phyloP scores from a whole-genome alignment of 805 yeast species.

The Hyphopichia homilentoma region DNA sequence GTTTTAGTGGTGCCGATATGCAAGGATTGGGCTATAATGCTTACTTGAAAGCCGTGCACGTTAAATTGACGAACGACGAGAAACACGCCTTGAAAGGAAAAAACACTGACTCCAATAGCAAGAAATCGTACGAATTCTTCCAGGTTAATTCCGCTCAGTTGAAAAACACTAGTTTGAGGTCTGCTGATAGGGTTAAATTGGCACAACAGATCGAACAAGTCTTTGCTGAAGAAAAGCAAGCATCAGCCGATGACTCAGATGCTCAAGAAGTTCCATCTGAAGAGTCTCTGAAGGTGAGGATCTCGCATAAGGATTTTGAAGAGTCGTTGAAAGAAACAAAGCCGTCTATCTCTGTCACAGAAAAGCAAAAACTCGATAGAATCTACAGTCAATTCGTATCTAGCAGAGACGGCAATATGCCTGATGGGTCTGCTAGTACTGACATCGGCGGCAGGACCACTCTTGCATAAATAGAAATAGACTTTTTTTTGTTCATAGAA shows the following conservation, averaged over 20 bases:
- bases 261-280: slow-evolving; percentile 5
- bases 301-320: slow-evolving; percentile 52
- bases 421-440: slow-evolving; percentile 73
- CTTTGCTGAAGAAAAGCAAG: slow-evolving; percentile 16
- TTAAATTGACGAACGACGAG: slow-evolving; percentile 52
- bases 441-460: slow-evolving; percentile 86
- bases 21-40: slow-evolving; percentile 93
- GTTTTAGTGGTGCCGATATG: slow-evolving; percentile 92
- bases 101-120: slow-evolving; percentile 9
- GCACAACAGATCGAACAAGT: slow-evolving; percentile 42
- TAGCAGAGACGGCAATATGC: slow-evolving; percentile 84
- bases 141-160: slow-evolving; percentile 34
- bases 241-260: slow-evolving; percentile 3
- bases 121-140: slow-evolving; percentile 35
- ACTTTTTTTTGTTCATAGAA: too few species aligned
- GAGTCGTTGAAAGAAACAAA: slow-evolving; percentile 72
- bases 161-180: slow-evolving; percentile 22
- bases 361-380: slow-evolving; percentile 53
- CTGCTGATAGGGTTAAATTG: slow-evolving; percentile 38
- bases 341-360: slow-evolving; percentile 81
- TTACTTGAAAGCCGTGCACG: slow-evolving; percentile 79
- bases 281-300: slow-evolving; percentile 32
- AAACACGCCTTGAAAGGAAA: slow-evolving; percentile 12
- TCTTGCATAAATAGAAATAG: slow-evolving; percentile 60
- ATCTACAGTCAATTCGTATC: slow-evolving; percentile 73